Percentiles rank a stretch among this genome's conserved stretches.
These are phyloP conservation scores for Lichina pygmaea DNA, from an alignment of 495 filamentous ascomycete genomes.

Conservation along the genomic window DNA sequence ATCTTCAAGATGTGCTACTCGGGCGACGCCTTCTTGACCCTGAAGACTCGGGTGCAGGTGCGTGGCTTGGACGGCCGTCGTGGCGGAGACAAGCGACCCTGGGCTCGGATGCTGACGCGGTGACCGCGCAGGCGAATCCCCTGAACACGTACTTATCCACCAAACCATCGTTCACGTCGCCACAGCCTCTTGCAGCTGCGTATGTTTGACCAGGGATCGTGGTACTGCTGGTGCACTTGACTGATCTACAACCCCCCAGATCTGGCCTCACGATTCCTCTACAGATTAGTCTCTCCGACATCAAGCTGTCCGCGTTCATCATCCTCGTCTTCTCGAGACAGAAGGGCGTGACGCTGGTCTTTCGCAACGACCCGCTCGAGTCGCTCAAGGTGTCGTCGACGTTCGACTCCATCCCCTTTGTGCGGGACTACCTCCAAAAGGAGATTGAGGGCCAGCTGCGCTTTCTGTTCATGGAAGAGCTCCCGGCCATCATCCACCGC, in stretches of 20 bases:
- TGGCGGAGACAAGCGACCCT: background rate
- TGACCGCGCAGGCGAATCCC: constrained; percentile 47
- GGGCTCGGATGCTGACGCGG: background rate
- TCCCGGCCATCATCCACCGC: constrained; percentile 86
- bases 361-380: constrained; percentile 92
- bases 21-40: constrained; percentile 79
- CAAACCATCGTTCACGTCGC: constrained; percentile 75
- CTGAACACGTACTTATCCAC: constrained; percentile 85
- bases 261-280: constrained; percentile 82
- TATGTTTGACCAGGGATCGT: constrained; percentile 12
- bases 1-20: constrained; percentile 98
- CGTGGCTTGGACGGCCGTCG: constrained; percentile 2
- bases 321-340: constrained; percentile 92
- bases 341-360: constrained; percentile 87
- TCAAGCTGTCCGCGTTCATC: constrained; percentile 91
- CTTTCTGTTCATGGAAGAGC: constrained; percentile 85
- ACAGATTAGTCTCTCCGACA: constrained; percentile 87
- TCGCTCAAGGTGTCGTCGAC: constrained; percentile 95
- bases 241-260: constrained; percentile 6
- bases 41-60: constrained; percentile 82
- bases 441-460: constrained; percentile 89
- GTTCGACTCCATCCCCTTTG: constrained; percentile 95
- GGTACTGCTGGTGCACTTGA: background rate
- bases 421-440: constrained; percentile 85
- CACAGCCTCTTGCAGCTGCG: constrained; percentile 73